A percentile compares a stretch with the other conserved stretches of the same genome.
phyloP scores from a whole-genome alignment of 768 basidiomycete genomes.

The Phaffia australis region DNA sequence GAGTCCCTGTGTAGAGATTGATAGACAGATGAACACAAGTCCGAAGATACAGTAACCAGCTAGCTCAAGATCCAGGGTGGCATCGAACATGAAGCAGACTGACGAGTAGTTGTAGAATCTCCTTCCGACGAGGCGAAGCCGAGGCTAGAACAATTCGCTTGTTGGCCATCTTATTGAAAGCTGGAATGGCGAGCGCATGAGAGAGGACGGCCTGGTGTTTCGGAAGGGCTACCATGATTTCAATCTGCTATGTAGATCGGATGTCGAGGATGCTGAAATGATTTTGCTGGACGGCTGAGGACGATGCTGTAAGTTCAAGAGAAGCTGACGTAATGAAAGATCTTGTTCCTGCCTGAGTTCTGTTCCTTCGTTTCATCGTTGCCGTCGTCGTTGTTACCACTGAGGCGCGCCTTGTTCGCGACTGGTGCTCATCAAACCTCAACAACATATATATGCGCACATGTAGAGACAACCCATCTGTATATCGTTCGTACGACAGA shows the following conservation, averaged over 20 bases:
- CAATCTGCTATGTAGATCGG: neutral
- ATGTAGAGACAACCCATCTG: too few species aligned
- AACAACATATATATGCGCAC: too few species aligned
- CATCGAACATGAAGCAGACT: slow-evolving; percentile 43
- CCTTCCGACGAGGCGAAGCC: slow-evolving; percentile 69
- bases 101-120: slow-evolving; percentile 69
- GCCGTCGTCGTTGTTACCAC: too few species aligned
- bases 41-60: neutral
- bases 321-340: too few species aligned
- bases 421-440: too few species aligned
- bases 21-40: neutral
- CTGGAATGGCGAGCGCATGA: slow-evolving; percentile 34
- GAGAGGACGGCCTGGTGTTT: slow-evolving; percentile 29
- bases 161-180: slow-evolving; percentile 52
- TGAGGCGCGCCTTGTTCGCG: too few species aligned
- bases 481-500: too few species aligned
- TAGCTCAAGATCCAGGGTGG: neutral
- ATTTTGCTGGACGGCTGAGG: too few species aligned
- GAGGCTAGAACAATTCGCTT: slow-evolving; percentile 76
- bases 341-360: too few species aligned
- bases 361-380: too few species aligned
- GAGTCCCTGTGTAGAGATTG: slow-evolving; percentile 44
- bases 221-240: slow-evolving; percentile 10
- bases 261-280: neutral
- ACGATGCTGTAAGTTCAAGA: too few species aligned